Base-by-base conservation (phyloP, 768 basidiomycete species). In the Auricularia sp. region DNA sequence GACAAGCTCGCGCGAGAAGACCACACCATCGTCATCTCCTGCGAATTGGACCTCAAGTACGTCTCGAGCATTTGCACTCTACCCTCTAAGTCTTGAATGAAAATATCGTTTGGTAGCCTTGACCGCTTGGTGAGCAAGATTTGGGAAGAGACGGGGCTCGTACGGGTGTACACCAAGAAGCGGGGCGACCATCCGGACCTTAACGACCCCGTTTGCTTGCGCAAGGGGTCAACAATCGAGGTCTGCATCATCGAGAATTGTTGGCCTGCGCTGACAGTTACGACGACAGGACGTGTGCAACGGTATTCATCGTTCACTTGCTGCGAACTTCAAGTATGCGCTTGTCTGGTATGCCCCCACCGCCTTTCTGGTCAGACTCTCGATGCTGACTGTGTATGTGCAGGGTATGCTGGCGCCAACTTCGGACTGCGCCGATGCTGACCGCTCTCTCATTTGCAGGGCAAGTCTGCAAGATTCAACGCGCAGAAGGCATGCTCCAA, bases 131-230 rank as follows among this genome's bases (percentile, higher is more conserved):
- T 62, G 42, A 13, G n/a, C 34, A 59, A n/a, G n/a, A 33, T 54
- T n/a, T 24, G 88, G 89, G 87, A 86, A 35, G 84, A 89, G 65
- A 81, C 94, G n/a, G 78, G 81, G 63, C 81, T 92, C 6, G 89
- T 89, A 64, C 95, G 94, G 72, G 85, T 99, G 56, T 99, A 98
- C 75, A 99, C 97, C 2, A 99, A 99, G 77, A 95, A 95, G 74
- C 83, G 97, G 54, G 97, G 96, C n/a, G 90, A 82, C 36, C 90
- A 90, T 68, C 95, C 97, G 3, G 97, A 98, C 74, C 76, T 99
- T 13, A 76, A 80, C 1, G 97, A 99, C 75, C 97, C 97, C 33
- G 85, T 98, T 58, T 92, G 90, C 75, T 75, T 98, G 66, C 82
- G 96, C 66, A 89, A 85, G 73, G 97, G 96, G 0, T 93, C 96